Evolutionary conservation across 331 rosid genomes (phyloP), one percentile per base, ranked within the genome.

Genomic region (Quercus phellos): DNA sequence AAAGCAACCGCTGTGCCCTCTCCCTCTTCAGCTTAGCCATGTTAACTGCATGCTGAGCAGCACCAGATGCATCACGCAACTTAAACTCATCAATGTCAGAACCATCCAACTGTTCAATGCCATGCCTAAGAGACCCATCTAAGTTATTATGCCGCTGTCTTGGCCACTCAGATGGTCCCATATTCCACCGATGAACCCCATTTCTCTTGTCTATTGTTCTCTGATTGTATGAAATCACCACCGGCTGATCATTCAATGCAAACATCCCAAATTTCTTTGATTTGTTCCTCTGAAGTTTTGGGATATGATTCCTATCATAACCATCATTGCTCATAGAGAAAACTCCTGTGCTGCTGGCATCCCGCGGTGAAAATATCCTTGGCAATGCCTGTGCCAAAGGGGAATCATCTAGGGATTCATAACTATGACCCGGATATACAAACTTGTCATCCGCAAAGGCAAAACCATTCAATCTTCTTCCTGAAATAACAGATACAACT

Each of bases 321-420:
- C 83, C 90, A 75, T 88, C 91, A 30, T 85, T 81, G 85, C 82
- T 78, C 75, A 77, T 27, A 43, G 85, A 54, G 74, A 63, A 74
- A 73, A 74, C 74, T 70, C 82, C 84, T 81, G 82, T 59, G 88
- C 78, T 79, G 70, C 85, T 87, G 53, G 85, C 87, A 70, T 80
- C 90, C 81, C 84, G 83, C 0, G 94, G 87, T 19, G 89, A 85
- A 86, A 91, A 94, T 46, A 88, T 72, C 84, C 90, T 88, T 1
- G 92, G 91, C 2, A 93, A 87, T 17, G 85, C 75, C 78, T 73
- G 85, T 68, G 89, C 66, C 86, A 89, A 77, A 21, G 97, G 91
- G 58, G 96, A 91, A 67, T 93, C 98, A 38, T 95, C 99, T 74
- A 90, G 76, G 54, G 88, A 85, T 79, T 93, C 97, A 53, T 89